Percentiles rank a stretch among this genome's conserved stretches.
These are phyloP conservation scores for Bipolaris cookei DNA, from an alignment of 2,329 filamentous ascomycete species.

Conservation along the genomic window DNA sequence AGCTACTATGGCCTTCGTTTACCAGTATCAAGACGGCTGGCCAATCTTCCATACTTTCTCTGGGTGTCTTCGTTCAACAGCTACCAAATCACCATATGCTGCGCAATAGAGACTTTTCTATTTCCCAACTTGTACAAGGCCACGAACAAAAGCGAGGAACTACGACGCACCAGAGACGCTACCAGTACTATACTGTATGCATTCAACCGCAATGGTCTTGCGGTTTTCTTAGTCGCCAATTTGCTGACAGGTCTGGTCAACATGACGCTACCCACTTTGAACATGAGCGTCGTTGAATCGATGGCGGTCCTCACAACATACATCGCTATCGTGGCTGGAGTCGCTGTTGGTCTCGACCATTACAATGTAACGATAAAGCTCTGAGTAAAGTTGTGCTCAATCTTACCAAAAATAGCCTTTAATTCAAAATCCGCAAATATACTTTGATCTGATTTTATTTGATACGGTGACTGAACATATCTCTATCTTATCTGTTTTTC, in stretches of 20 bases:
- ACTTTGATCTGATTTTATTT: background rate
- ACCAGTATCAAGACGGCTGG: conserved; percentile 82
- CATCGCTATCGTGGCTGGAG: conserved; percentile 67
- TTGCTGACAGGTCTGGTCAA: conserved; percentile 89
- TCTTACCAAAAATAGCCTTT: background rate
- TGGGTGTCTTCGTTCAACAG: conserved; percentile 95
- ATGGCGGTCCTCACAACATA: conserved; percentile 80
- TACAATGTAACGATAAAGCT: conserved; percentile 75
- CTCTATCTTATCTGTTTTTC: background rate
- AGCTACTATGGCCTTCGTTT: conserved; percentile 70
- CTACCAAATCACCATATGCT: conserved; percentile 80
- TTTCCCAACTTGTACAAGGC: conserved; percentile 75
- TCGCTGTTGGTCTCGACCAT: conserved; percentile 71
- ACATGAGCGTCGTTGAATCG: conserved; percentile 67
- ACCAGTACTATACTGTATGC: conserved; percentile 83
- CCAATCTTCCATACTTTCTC: conserved; percentile 90
- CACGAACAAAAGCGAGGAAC: conserved; percentile 61
- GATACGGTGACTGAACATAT: background rate
- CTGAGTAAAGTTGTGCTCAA: background rate
- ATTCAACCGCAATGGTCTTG: conserved; percentile 87
- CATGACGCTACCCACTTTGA: conserved; percentile 80
- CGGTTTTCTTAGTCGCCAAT: conserved; percentile 86
- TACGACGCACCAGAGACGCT: conserved; percentile 67
- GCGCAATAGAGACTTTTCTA: conserved; percentile 75
- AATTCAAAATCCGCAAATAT: background rate